Evolutionary conservation across 2,329 filamentous ascomycete genomes (phyloP), one percentile per base, ranked within the genome.

Genomic region (Trichoderma arundinaceum): DNA sequence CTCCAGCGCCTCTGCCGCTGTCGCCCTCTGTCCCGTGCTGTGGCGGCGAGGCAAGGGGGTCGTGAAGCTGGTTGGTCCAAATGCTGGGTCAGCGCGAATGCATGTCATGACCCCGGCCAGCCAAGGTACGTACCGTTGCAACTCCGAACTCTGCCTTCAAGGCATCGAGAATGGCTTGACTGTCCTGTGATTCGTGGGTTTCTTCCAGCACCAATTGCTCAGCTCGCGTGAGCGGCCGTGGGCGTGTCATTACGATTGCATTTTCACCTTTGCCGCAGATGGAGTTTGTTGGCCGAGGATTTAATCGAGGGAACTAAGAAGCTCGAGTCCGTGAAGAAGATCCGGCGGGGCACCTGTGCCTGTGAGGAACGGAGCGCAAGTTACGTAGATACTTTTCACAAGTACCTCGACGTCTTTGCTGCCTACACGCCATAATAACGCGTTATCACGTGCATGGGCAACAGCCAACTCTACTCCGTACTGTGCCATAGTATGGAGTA

Each of bases 181-280:
- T 83, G 70, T 83, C 80, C 69, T 82, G 80, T 7, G 79, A 77
- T 62, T 80, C 79, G 66, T 74, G 72, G 65, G 66, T 72, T 60
- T 75, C 77, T 5, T 75, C 69, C 7, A 74, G 53, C 3, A 68
- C 73, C 66, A 66, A 70, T 12, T 71, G 69, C 19, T 74, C 75
- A 4, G 74, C 74, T 54, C 73, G 68, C 52, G 56, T 66, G 41
- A 77, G 69, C 69, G 71, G 74, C 63, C 69, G 65, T 39, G 71
- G 66, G 19, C 68, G 68, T 65, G 71, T 72, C 77, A 79, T 79
- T 32, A 57, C 69, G 63, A 62, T 32, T 15, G 58, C 57, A 56
- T 61, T 22, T 33, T 44, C 49, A 65, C 72, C 73, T 73, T 62
- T 3, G 64, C 70, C 33, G 63, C 32, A n/a, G 15, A 22, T 51